Conservation (phyloP, 2,329 filamentous ascomycete genomes). For the Aspergillus sp. region DNA sequence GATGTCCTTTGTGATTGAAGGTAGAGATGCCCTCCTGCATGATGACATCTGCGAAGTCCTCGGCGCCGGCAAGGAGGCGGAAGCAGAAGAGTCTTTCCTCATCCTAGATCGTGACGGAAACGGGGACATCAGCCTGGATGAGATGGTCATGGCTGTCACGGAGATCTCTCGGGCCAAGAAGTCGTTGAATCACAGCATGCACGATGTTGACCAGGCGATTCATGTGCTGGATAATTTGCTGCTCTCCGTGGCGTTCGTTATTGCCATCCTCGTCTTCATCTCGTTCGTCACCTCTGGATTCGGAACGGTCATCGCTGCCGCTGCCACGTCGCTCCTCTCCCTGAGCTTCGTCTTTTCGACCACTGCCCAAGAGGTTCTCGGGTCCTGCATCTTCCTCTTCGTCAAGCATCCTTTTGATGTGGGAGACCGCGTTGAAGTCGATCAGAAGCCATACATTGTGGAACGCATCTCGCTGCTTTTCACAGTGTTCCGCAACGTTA, state of each 20-base stretch:
- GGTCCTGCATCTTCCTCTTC: conserved; percentile 97
- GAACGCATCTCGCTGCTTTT: conserved; percentile 93
- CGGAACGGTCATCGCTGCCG: conserved; percentile 79
- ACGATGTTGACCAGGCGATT: conserved; percentile 94
- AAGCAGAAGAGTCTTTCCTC: conserved; percentile 82
- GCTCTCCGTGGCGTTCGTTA: conserved; percentile 73
- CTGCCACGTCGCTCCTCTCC: conserved; percentile 86
- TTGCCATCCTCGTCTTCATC: conserved; percentile 82
- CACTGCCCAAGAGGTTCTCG: conserved; percentile 91
- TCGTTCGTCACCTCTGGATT: conserved; percentile 87
- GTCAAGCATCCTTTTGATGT: conserved; percentile 98
- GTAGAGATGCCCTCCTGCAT: conserved; percentile 70
- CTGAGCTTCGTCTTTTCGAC: conserved; percentile 95
- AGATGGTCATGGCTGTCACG: conserved; percentile 85
- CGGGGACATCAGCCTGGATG: conserved; percentile 89
- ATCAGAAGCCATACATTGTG: conserved; percentile 67
- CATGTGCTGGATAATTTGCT: conserved; percentile 85
- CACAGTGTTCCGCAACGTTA: conserved; percentile 83
- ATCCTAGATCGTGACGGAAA: conserved; percentile 84
- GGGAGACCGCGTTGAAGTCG: conserved; percentile 86
- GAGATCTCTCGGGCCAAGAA: conserved; percentile 84
- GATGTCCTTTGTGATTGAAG: conserved; percentile 97
- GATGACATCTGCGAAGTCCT: conserved; percentile 89
- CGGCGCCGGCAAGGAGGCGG: conserved; percentile 66
- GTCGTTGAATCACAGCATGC: conserved; percentile 87